Evolutionary conservation across 495 filamentous ascomycete species (phyloP).

Genomic region (Bacidia rubella): DNA sequence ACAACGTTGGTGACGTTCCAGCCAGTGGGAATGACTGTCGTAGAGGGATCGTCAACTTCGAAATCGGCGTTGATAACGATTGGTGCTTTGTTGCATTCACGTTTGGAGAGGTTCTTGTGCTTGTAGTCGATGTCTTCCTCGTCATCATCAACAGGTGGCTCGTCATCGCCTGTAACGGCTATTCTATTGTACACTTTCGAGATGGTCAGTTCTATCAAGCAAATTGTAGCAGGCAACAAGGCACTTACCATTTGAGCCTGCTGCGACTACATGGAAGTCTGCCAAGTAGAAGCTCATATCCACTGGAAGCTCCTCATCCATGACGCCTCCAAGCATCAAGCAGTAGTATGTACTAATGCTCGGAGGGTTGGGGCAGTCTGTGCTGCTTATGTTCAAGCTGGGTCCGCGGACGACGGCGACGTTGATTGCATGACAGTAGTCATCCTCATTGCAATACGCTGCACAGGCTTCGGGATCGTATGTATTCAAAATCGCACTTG

Average conservation of each 20-base stretch:
- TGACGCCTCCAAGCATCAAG: background rate
- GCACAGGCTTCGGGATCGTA: slow-evolving; percentile 1
- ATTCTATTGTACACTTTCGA: background rate
- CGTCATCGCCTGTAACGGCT: background rate
- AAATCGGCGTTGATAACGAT: slow-evolving; percentile 2
- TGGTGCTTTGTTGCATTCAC: slow-evolving; percentile 2
- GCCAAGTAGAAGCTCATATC: background rate
- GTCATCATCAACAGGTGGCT: background rate
- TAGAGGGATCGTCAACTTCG: background rate
- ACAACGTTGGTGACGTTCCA: slow-evolving; percentile 1
- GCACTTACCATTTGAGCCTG: background rate
- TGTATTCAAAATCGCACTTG: background rate
- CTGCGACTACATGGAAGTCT: background rate
- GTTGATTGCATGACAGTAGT: background rate
- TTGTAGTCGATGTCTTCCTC: background rate
- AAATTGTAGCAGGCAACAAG: background rate
- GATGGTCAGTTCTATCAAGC: background rate
- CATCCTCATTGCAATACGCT: background rate
- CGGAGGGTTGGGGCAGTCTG: slow-evolving; percentile 2
- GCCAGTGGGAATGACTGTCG: background rate
- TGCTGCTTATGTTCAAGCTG: background rate
- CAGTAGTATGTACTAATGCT: background rate
- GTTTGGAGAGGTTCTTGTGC: background rate
- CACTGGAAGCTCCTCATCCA: background rate
- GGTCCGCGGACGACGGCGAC: background rate